Evolutionary conservation across 2,329 filamentous ascomycete genomes (phyloP).

Genomic region (Paracorniculantispora psalliotae): DNA sequence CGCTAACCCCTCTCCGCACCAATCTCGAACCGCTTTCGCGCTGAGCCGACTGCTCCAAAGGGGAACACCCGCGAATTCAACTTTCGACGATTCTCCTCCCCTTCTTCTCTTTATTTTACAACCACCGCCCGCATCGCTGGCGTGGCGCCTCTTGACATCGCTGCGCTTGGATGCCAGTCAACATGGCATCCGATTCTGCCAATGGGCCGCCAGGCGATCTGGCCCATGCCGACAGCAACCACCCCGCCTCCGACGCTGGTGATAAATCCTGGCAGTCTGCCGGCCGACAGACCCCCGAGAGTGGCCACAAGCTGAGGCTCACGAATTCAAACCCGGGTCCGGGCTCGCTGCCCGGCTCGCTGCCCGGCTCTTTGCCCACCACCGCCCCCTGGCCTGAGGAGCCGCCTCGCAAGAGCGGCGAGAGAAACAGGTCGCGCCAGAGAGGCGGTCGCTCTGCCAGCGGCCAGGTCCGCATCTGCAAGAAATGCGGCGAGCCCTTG

Average conservation of each 20-base stretch:
- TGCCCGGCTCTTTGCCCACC: conserved; percentile 21
- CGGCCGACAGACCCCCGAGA: conserved; percentile 33
- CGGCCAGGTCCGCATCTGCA: conserved; percentile 63
- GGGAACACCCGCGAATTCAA: neutral
- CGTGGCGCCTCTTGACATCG: neutral
- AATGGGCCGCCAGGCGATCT: conserved; percentile 36
- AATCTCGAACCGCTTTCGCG: conserved; percentile 11
- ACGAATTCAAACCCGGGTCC: conserved; percentile 30
- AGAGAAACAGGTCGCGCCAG: conserved; percentile 53
- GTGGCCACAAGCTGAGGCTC: conserved; percentile 28
- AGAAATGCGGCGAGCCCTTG: conserved; percentile 82
- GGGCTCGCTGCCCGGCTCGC: conserved; percentile 22
- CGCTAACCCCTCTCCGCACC: conserved; percentile 9
- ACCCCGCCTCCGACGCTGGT: conserved; percentile 24
- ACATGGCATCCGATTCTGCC: conserved; percentile 45
- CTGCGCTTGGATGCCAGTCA: conserved; percentile 16
- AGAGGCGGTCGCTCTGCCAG: conserved; percentile 52
- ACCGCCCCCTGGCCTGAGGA: conserved; percentile 36
- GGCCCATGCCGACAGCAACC: conserved; percentile 25
- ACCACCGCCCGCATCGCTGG: neutral
- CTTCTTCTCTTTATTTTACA: neutral
- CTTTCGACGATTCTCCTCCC: neutral
- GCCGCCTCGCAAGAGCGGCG: conserved; percentile 44
- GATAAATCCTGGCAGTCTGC: conserved; percentile 35
- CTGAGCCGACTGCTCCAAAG: neutral